Evolutionary conservation across 495 filamentous ascomycete genomes (phyloP), one percentile per base, ranked within the genome.

Genomic region (Daldinia childiae): DNA sequence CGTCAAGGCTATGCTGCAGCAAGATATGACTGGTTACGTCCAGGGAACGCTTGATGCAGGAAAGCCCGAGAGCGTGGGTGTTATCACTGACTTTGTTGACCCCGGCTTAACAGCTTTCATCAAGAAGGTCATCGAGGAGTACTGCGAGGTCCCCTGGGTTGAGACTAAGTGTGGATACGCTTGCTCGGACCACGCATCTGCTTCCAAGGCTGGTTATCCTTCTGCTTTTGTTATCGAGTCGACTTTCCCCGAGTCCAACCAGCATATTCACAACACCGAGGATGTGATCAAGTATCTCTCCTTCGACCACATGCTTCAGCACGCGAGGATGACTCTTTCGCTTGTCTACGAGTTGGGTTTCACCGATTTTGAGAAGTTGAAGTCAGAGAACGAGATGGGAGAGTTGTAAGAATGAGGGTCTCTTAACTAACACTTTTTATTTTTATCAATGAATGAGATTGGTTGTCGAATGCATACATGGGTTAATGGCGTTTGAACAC

Each of bases 241-340:
- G 24, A 89, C 90, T 27, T 96, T 97, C 73, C 88, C 91, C 79
- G 87, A 95, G 74, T 92, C 87, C 29, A 92, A 97, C 78, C 89
- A 92, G 79, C 89, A 93, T 70, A 97, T 99, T 74, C 96, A 98
- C 80, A 91, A 91, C 24, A 93, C 92, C 2, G 92, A 96, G 56
- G 95, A 99, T 78, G 84, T 86, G 77, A 91, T 98, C 73, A 88
- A 95, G 77, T 93, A 92, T 70, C 83, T 99, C 63, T 93, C 90
- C 76, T 98, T 98, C 76, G 92, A 96, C 76, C 95, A 99, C 79
- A 99, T 99, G 95, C 84, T 97, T 60, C 92, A 99, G 82, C 95
- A 99, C 79, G 95, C 94, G 1, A 91, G 91, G 79, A 84, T 99
- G 87, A 97, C 93, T 26, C 82, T 98, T 58, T 92, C 90, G 1